phyloP scores from a whole-genome alignment of 2,329 filamentous ascomycete species.

The Blastomyces percursus region DNA sequence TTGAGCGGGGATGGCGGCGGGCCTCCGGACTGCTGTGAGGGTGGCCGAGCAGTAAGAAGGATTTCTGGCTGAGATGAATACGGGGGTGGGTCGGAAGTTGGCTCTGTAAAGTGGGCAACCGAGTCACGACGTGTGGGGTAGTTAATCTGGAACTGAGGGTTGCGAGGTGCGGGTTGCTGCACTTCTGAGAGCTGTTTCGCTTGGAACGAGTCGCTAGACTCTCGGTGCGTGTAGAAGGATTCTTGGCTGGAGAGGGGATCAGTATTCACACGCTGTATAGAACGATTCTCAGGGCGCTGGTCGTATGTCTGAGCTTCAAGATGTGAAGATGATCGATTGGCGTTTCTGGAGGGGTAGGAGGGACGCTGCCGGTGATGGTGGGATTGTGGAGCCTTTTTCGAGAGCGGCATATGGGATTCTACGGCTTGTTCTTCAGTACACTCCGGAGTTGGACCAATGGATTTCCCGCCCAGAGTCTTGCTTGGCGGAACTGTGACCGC shows the following conservation, averaged over 20 bases:
- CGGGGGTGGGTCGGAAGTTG: conserved; percentile 11
- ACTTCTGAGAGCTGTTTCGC: conserved; percentile 14
- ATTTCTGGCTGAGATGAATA: conserved; percentile 17
- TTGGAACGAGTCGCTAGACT: conserved; percentile 15
- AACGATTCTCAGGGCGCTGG: conserved; percentile 12
- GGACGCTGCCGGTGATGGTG: conserved; percentile 5
- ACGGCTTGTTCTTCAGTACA: conserved; percentile 5
- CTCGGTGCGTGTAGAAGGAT: conserved; percentile 16
- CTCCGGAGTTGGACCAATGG: conserved; percentile 10
- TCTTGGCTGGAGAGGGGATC: conserved; percentile 13
- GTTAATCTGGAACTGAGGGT: conserved; percentile 16
- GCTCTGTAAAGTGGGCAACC: conserved; percentile 13
- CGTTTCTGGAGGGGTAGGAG: conserved; percentile 13
- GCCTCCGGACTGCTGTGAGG: conserved; percentile 27
- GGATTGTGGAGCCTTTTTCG: conserved; percentile 9
- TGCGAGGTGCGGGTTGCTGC: conserved; percentile 11
- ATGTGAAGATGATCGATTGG: conserved; percentile 15
- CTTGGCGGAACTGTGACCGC: conserved; percentile 9
- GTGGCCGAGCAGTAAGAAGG: conserved; percentile 21
- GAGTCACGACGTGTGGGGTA: conserved; percentile 21
- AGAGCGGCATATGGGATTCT: conserved; percentile 12
- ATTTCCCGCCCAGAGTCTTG: conserved; percentile 5
- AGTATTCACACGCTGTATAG: conserved; percentile 15
- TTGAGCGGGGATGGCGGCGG: conserved; percentile 27
- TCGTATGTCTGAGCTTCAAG: conserved; percentile 13